Percentiles rank a stretch among this genome's conserved stretches.
Evolutionary conservation across 768 basidiomycete genomes (phyloP).

Genomic region (Calocybe indica): DNA sequence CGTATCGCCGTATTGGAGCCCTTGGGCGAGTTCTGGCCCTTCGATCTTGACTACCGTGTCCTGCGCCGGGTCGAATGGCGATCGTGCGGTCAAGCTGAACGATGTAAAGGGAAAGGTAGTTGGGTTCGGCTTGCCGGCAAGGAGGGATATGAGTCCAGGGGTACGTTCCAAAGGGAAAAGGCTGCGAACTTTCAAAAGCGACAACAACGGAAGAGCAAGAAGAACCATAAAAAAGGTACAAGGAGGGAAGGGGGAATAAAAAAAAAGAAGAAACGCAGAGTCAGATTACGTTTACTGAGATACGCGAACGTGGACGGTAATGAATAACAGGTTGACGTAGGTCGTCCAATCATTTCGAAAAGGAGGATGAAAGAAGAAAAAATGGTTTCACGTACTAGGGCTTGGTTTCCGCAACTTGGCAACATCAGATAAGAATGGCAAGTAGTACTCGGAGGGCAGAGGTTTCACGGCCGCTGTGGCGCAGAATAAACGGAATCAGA

Average conservation of each 20-base stretch:
- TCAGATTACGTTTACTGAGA: neutral
- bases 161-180: conserved; percentile 75
- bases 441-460: conserved; percentile 52
- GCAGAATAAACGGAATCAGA: neutral
- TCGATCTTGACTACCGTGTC: conserved; percentile 49
- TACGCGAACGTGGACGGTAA: no score
- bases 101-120: conserved; percentile 89
- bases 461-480: conserved; percentile 14
- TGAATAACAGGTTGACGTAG: no score
- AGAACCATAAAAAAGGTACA: no score
- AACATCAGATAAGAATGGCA: conserved; percentile 49
- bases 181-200: conserved; percentile 40
- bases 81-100: conserved; percentile 58
- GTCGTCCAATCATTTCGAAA: neutral
- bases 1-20: conserved; percentile 75
- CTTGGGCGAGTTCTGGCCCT: conserved; percentile 53
- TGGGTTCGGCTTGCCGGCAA: conserved; percentile 90
- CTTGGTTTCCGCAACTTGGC: conserved; percentile 62
- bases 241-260: neutral
- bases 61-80: conserved; percentile 36
- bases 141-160: conserved; percentile 74
- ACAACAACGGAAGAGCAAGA: no score
- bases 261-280: conserved; percentile 1
- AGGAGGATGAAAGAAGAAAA: neutral
- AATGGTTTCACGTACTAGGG: conserved; percentile 40